These are phyloP conservation scores for Neoascochyta sp. DNA, from an alignment of 2,329 filamentous ascomycete genomes.

Conservation along the genomic window DNA sequence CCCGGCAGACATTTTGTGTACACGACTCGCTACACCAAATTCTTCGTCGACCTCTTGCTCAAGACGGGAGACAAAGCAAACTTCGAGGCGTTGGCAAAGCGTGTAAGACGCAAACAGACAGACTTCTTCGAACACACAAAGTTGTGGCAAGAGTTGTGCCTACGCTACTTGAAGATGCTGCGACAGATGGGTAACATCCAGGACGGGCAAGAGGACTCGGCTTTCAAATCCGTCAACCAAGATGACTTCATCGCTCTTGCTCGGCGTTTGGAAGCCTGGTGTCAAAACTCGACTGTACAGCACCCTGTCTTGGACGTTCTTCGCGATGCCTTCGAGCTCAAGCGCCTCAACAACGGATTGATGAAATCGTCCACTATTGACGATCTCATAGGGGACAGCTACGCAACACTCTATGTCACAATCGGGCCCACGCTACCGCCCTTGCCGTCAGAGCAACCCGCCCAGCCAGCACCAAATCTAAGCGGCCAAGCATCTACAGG, in stretches of 20 bases:
- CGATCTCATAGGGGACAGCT: conserved; percentile 89
- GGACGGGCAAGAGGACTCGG: conserved; percentile 60
- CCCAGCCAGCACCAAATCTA: conserved; percentile 11
- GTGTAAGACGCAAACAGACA: conserved; percentile 75
- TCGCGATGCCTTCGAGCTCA: conserved; percentile 64
- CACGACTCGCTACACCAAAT: conserved; percentile 79
- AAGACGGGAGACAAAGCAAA: conserved; percentile 71
- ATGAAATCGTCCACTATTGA: conserved; percentile 86
- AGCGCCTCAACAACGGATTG: conserved; percentile 77
- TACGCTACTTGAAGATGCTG: conserved; percentile 57
- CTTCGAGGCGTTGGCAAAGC: conserved; percentile 72
- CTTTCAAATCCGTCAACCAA: conserved; percentile 61
- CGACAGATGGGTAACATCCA: conserved; percentile 55
- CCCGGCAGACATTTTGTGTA: conserved; percentile 88
- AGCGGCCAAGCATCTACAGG: conserved; percentile 10
- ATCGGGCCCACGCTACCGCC: conserved; percentile 58
- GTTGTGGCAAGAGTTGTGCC: conserved; percentile 60
- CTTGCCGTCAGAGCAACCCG: conserved; percentile 43
- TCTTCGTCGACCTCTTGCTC: conserved; percentile 71
- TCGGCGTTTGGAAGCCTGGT: conserved; percentile 58
- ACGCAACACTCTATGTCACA: conserved; percentile 70
- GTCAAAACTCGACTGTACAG: conserved; percentile 48
- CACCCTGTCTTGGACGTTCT: conserved; percentile 58
- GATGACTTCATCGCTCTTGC: conserved; percentile 63
- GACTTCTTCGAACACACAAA: conserved; percentile 65